Evolutionary conservation across 2,329 filamentous ascomycete genomes (phyloP).

Genomic region (Xylariaceae sp.): DNA sequence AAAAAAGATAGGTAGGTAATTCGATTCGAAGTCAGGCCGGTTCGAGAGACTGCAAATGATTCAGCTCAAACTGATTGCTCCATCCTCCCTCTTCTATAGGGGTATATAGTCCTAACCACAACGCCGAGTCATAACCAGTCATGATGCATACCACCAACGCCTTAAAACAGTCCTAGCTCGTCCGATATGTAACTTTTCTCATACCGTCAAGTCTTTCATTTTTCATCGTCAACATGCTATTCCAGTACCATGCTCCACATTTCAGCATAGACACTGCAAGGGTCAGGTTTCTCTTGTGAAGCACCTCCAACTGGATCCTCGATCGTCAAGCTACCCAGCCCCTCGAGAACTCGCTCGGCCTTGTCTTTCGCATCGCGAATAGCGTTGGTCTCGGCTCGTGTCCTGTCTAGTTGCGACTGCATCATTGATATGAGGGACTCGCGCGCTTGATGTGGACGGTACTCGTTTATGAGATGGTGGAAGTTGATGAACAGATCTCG

Average conservation of each 20-base stretch:
- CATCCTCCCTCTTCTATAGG: background rate
- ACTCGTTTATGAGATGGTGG: constrained; percentile 86
- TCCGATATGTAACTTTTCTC: background rate
- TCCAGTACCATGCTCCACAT: constrained; percentile 21
- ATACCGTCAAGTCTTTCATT: background rate
- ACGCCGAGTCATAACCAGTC: background rate
- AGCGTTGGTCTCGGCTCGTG: constrained; percentile 64
- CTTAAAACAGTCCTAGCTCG: background rate
- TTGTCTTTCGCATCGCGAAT: constrained; percentile 67
- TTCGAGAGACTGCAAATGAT: background rate
- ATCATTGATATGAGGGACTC: constrained; percentile 60
- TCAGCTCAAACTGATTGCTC: background rate
- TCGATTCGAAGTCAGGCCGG: background rate
- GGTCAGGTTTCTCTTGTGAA: constrained; percentile 9
- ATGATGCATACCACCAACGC: constrained; percentile 4
- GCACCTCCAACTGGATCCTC: constrained; percentile 20
- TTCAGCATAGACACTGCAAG: constrained; percentile 15
- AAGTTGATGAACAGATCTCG: constrained; percentile 83
- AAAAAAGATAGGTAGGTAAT: background rate
- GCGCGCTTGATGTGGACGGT: constrained; percentile 68
- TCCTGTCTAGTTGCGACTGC: constrained; percentile 61
- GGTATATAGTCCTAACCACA: background rate
- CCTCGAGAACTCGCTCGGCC: constrained; percentile 67
- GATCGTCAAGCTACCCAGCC: constrained; percentile 52
- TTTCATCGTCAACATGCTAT: background rate